A percentile compares a stretch with the other conserved stretches of the same genome.
phyloP scores from a whole-genome alignment of 176 grass and related monocot species.

The maize (Zea mays) region Zm-B73-REFERENCE-NAM-5.0 NC_050097.1:6240501-6241000 shows the following conservation, averaged over 20 bases:
- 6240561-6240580: not conserved
- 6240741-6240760: not conserved
- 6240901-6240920: not conserved
- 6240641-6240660: not conserved
- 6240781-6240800: not conserved
- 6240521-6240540: not conserved
- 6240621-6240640: not conserved
- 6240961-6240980: not conserved
- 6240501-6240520: not conserved
- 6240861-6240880: not conserved
- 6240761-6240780: not conserved
- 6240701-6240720: not conserved
- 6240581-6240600: not conserved
- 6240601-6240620: not conserved
- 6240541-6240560: not conserved
- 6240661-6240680: not conserved
- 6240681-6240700: not conserved
- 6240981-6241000: not conserved
- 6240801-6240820: not conserved
- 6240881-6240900: not conserved
- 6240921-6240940: not conserved
- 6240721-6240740: not conserved
- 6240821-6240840: conserved; percentile 15
- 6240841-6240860: not conserved
- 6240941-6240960: not conserved